Evolutionary conservation across 495 filamentous ascomycete species (phyloP).

Genomic region (Hyaloscypha hepaticicola): DNA sequence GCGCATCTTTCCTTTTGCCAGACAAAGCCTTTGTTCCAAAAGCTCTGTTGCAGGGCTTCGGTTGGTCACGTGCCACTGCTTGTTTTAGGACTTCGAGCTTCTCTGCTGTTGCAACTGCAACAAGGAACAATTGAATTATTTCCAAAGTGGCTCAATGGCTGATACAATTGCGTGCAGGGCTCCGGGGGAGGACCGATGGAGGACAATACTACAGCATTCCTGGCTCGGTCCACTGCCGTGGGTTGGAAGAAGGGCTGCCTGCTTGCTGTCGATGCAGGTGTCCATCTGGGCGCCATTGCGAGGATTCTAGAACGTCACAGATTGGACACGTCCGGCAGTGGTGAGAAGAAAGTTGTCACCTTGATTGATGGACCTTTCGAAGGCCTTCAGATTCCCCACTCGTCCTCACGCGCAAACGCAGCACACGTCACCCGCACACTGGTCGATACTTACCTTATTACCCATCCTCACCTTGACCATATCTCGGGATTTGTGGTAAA

Average conservation of each 20-base stretch:
- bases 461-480: conserved; percentile 93
- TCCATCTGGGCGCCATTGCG: conserved; percentile 80
- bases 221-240: conserved; percentile 77
- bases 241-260: conserved; percentile 78
- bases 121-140: background rate
- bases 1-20: conserved; percentile 7
- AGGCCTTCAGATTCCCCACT: conserved; percentile 63
- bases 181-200: conserved; percentile 88
- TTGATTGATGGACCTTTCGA: conserved; percentile 63
- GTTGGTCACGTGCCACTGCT: background rate
- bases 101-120: background rate
- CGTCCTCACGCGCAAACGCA: conserved; percentile 71
- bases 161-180: conserved; percentile 55
- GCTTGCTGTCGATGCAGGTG: conserved; percentile 88
- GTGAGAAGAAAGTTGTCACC: conserved; percentile 32
- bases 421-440: conserved; percentile 72
- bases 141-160: background rate
- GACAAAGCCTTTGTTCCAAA: conserved; percentile 15
- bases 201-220: conserved; percentile 82
- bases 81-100: background rate
- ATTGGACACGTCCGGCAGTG: conserved; percentile 30
- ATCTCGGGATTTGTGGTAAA: conserved; percentile 89
- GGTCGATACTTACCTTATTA: conserved; percentile 85
- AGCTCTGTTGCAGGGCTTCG: background rate
- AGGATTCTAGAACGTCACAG: conserved; percentile 61